Evolutionary conservation across 495 filamentous ascomycete genomes (phyloP).

Genomic region (Penicillium flavigenum): DNA sequence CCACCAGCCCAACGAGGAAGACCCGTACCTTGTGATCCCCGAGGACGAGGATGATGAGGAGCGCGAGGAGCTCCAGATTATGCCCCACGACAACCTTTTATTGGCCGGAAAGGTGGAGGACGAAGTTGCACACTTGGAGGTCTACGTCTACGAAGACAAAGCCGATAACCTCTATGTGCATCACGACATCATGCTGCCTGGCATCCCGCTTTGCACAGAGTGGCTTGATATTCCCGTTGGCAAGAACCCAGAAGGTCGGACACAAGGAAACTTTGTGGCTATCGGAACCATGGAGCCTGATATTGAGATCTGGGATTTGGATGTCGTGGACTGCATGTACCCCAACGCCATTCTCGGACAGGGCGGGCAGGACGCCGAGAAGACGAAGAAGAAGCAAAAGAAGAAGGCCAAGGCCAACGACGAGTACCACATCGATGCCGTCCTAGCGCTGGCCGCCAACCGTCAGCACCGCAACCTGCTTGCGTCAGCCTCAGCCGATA

Average conservation of each 20-base stretch:
- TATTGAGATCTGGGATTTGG: constrained; percentile 98
- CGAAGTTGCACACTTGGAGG: constrained; percentile 92
- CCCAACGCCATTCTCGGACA: constrained; percentile 96
- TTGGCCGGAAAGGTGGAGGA: constrained; percentile 93
- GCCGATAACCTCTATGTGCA: constrained; percentile 98
- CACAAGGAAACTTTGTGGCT: constrained; percentile 80
- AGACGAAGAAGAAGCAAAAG: constrained; percentile 66
- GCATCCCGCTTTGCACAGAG: constrained; percentile 91
- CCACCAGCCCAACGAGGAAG: constrained; percentile 86
- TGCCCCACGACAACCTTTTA: constrained; percentile 88
- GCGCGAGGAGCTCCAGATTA: constrained; percentile 88
- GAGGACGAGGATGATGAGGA: constrained; percentile 78
- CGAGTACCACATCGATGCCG: constrained; percentile 89
- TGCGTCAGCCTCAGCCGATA: constrained; percentile 94
- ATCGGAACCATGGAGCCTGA: constrained; percentile 97
- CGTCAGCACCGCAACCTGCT: constrained; percentile 89
- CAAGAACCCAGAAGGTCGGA: constrained; percentile 56
- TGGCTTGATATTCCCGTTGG: constrained; percentile 90
- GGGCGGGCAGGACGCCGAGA: constrained; percentile 53
- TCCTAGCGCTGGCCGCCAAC: constrained; percentile 88
- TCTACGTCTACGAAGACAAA: constrained; percentile 94
- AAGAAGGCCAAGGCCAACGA: constrained; percentile 84
- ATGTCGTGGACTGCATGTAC: constrained; percentile 94
- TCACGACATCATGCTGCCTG: constrained; percentile 98
- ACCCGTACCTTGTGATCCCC: constrained; percentile 91